Base-by-base conservation (phyloP, 2,329 filamentous ascomycete species). In the Cytospora schulzeri region DNA sequence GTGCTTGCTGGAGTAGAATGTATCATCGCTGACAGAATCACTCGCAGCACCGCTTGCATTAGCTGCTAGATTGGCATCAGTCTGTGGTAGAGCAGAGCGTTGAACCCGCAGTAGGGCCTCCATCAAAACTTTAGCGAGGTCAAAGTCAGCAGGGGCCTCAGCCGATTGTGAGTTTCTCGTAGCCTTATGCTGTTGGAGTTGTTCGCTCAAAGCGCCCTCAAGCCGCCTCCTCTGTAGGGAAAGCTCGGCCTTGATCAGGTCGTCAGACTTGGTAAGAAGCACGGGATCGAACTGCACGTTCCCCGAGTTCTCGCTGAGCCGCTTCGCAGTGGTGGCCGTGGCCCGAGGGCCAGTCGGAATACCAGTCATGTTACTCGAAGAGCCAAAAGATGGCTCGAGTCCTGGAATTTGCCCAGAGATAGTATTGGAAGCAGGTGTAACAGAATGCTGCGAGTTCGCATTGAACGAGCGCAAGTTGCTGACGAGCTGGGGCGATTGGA, bases 1-100 rank as follows among this genome's bases (percentile, higher is more conserved):
- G 81, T 93, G 89, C 79, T 90, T 91, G 78, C 93, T 97, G 70
- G 94, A 97, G 81, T 98, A 97, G 77, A 96, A 96, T 50, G 93
- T 95, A 74, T 96, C 93, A 75, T 96, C 90, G 78, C 97, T 93
- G 79, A 93, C 91, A 41, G 92, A 95, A 76, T 94, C 91, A 83
- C 84, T 91, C 73, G 85, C 78, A 69, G 79, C 83, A 56, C 64
- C 60, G 75, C 87, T 87, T 73, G 81, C 82, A 76, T 88, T 83
- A 81, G 80, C 77, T 78, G 74, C 78, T 76, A 77, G 71, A 70
- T 77, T 82, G 70, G 81, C 81, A 79, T 86, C 85, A 81, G 81
- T 80, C 74, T 82, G 77, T 71, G 85, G 77, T 68, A 83, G 80
- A 73, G 85, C 83, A 72, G 89, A 85, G 70, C 88, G 82, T 76